phyloP scores from a whole-genome alignment of 192 early-diverging fungal genomes.

The Chytriomyces hyalinus region DNA sequence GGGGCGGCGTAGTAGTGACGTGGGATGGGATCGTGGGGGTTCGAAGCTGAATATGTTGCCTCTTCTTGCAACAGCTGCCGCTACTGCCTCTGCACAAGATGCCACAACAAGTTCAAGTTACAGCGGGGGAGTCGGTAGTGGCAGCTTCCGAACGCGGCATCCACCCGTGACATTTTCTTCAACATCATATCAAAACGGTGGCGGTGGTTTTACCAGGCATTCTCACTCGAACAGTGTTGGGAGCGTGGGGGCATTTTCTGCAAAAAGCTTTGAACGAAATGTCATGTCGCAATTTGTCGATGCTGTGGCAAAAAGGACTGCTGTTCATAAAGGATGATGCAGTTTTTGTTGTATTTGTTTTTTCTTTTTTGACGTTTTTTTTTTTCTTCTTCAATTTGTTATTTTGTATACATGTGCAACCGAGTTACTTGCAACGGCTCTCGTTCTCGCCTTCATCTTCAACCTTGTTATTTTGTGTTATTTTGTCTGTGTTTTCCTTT shows the following conservation, averaged over 20 bases:
- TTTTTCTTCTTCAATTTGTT: background rate
- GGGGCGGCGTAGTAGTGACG: background rate
- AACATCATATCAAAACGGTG: conserved; percentile 6
- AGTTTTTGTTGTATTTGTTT: background rate
- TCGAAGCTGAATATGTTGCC: background rate
- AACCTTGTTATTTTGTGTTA: too few relatives aligned
- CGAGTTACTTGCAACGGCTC: too few relatives aligned
- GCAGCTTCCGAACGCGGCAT: background rate
- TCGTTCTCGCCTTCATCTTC: too few relatives aligned
- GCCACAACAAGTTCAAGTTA: too few relatives aligned
- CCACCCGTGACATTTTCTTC: conserved; percentile 10
- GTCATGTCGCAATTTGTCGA: conserved; percentile 33
- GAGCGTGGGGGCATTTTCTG: background rate
- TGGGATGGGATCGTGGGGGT: background rate
- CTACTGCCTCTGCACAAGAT: background rate
- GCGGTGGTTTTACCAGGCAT: background rate
- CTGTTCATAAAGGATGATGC: background rate
- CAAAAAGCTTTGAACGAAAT: conserved; percentile 18
- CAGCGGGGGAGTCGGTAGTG: background rate
- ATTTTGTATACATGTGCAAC: too few relatives aligned
- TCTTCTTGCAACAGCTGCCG: background rate
- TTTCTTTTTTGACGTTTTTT: conserved; percentile 3
- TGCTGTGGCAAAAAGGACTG: conserved; percentile 24
- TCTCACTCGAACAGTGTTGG: background rate
- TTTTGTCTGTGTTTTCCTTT: too few relatives aligned